phyloP scores from a whole-genome alignment of 2,329 filamentous ascomycete species.

The Chaetomium olivaceum region DNA sequence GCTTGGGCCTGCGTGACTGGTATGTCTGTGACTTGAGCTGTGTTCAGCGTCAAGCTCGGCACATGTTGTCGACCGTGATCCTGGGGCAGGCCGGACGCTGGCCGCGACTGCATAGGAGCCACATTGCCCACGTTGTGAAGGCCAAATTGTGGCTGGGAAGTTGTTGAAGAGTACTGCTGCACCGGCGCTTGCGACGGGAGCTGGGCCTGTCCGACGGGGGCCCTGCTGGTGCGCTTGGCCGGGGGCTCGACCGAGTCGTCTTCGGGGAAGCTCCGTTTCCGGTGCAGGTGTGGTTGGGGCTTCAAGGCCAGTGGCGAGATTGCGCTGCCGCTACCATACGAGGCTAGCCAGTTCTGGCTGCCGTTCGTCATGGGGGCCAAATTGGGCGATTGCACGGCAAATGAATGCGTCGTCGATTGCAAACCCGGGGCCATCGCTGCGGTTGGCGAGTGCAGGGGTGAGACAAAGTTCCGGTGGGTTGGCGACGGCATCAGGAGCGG shows the following conservation, averaged over 20 bases:
- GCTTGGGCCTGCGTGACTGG: conserved; percentile 30
- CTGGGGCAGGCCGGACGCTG: conserved; percentile 41
- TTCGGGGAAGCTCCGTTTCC: conserved; percentile 54
- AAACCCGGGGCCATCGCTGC: conserved; percentile 39
- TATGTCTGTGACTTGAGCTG: conserved; percentile 38
- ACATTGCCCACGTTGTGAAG: neutral
- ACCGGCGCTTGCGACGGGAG: conserved; percentile 28
- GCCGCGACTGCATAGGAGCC: conserved; percentile 38
- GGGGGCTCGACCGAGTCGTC: conserved; percentile 55
- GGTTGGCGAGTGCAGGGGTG: conserved; percentile 54
- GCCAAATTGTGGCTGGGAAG: neutral
- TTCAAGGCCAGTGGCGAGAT: conserved; percentile 54
- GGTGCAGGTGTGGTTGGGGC: conserved; percentile 40
- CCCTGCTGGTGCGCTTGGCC: conserved; percentile 45
- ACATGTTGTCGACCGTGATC: conserved; percentile 60
- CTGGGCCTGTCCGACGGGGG: conserved; percentile 18
- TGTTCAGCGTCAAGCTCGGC: conserved; percentile 69
- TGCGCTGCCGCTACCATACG: conserved; percentile 31
- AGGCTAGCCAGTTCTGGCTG: conserved; percentile 41
- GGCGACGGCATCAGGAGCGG: conserved; percentile 47
- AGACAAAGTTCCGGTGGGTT: conserved; percentile 42
- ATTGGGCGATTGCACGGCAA: conserved; percentile 45
- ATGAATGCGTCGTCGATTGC: conserved; percentile 40
- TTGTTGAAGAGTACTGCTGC: conserved; percentile 16
- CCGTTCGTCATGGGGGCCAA: conserved; percentile 34